Percentiles rank a stretch among this genome's conserved stretches.
These are phyloP conservation scores for Dothideomycetes sp. DNA, from an alignment of 2,329 filamentous ascomycete species.

Conservation along the genomic window DNA sequence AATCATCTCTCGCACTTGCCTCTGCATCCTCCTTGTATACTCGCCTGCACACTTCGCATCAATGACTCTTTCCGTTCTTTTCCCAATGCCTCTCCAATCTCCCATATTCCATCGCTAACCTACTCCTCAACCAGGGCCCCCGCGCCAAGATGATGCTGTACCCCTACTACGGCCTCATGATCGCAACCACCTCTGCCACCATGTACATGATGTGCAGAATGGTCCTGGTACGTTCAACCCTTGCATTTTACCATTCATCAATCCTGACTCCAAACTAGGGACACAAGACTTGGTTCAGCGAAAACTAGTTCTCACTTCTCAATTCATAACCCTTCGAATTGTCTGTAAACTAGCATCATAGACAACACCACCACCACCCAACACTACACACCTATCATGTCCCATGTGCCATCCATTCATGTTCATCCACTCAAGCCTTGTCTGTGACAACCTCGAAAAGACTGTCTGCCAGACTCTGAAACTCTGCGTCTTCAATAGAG, in stretches of 20 bases:
- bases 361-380: neutral
- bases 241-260: neutral
- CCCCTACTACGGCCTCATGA: constrained; percentile 51
- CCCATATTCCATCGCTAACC: neutral
- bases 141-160: constrained; percentile 55
- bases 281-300: constrained; percentile 62
- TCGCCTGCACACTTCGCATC: no score
- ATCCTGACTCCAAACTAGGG: constrained; percentile 30
- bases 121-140: no score
- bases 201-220: constrained; percentile 67
- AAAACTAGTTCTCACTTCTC: constrained; percentile 7
- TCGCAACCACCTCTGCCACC: constrained; percentile 28
- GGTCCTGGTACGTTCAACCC: constrained; percentile 36
- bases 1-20: no score
- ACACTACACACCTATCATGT: neutral
- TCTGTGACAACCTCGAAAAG: constrained; percentile 37
- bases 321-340: neutral
- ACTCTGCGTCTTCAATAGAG: constrained; percentile 37
- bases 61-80: no score
- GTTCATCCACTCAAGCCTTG: no score
- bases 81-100: no score
- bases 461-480: constrained; percentile 41
- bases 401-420: constrained; percentile 7
- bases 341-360: neutral
- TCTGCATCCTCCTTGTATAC: no score